Base-by-base conservation (phyloP, 1,284 basidiomycete species). In the Malassezia nana region DNA sequence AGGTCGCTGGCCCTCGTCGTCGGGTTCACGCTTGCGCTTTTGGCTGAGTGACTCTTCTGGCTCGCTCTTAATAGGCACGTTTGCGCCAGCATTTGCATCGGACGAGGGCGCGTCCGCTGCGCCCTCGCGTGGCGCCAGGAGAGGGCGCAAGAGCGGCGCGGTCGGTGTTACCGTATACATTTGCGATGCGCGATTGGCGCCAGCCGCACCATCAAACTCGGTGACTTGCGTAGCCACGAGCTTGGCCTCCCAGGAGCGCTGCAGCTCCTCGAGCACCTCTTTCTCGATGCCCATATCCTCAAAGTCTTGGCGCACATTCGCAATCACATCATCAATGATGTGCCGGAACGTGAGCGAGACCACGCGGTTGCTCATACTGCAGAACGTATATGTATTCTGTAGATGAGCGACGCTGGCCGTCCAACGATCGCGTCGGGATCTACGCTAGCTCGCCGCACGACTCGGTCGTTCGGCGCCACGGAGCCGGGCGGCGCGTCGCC, bases 321-420 rank as follows among this genome's bases (percentile, higher is more conserved):
- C 78, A 69, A 96, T 85, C 60, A 96, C 91, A 78, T 95, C 89
- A 81, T 95, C 89, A 77, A 98, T 96, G 78, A 96, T 87, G 63
- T 82, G 77, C 62, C 91, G 85, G 77, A 96, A 98, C 67, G 89
- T 86, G 64, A 78, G 74, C 70, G 91, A 90, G 18, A 56, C 54
- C 24, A 56, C 54, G 18, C 47, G 35, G 54, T 56, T 56, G 49
- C 54, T 56, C 54, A 56, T 56, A 24, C 35, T 40, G 26, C 41
- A 18, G 41, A 25, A 42, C 41, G 16, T 8, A 24, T 25, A 10
- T 6, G 3, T 42, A 13, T 20, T 42, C 25, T 42, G 41, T 42
- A 8, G 26, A 42, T 15, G 28, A 38, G 35, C 35, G 5, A 8
- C 35, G 35, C 35, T 38, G 40, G 22, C 20, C 22, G 26, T 24